phyloP scores from a whole-genome alignment of 202 grass and related monocot species.

The Panicum hallii region DNA sequence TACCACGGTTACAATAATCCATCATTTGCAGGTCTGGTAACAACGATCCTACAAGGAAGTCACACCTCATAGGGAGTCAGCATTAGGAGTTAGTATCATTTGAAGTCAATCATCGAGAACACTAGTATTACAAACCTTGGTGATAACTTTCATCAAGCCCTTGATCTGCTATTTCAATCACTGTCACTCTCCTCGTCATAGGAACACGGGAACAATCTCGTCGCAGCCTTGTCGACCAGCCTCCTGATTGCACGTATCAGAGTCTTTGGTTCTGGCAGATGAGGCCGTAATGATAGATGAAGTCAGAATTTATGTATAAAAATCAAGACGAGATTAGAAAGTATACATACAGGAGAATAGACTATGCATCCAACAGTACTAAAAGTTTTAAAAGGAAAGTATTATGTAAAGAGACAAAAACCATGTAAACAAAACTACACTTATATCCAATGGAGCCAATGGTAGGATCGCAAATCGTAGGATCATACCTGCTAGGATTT shows the following conservation, averaged over 20 bases:
- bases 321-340: background rate
- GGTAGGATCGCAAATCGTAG: too few relatives aligned
- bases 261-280: slow-evolving; percentile 9
- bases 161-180: background rate
- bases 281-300: background rate
- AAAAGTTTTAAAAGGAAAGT: background rate
- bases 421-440: background rate
- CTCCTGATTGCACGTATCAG: background rate
- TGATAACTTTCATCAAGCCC: background rate
- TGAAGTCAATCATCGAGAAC: background rate
- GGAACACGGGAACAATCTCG: too few relatives aligned
- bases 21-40: background rate
- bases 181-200: too few relatives aligned
- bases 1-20: background rate
- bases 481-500: too few relatives aligned
- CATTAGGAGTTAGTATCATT: background rate
- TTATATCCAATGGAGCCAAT: background rate
- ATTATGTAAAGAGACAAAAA: background rate
- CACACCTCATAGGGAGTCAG: background rate
- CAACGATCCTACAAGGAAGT: background rate
- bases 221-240: background rate
- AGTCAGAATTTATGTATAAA: background rate
- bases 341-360: background rate
- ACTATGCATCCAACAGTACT: background rate
- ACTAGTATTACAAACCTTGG: background rate